A percentile compares a stretch with the other conserved stretches of the same genome.
phyloP scores from a whole-genome alignment of 345 rosid genomes.

The Camelina sativa region DNA sequence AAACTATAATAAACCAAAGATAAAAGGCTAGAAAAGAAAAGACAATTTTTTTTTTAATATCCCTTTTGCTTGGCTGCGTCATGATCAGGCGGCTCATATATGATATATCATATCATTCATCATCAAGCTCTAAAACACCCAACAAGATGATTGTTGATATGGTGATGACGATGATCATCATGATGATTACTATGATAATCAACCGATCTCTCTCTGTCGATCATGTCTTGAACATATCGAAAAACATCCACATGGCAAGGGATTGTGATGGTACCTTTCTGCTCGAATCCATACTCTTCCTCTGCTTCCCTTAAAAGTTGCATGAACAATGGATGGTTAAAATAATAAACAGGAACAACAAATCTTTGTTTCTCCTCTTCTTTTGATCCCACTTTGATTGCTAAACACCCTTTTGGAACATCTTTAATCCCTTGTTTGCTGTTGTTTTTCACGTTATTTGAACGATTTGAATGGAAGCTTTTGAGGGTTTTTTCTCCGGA shows the following conservation, averaged over 20 bases:
- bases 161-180: slow-evolving; percentile 18
- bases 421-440: slow-evolving; percentile 46
- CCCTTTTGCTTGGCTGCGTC: slow-evolving; percentile 21
- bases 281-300: slow-evolving; percentile 67
- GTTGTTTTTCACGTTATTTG: slow-evolving; percentile 22
- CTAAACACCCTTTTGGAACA: slow-evolving; percentile 66
- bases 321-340: slow-evolving; percentile 65
- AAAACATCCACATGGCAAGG: slow-evolving; percentile 69
- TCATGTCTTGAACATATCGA: slow-evolving; percentile 53
- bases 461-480: slow-evolving; percentile 29
- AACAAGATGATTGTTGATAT: slow-evolving; percentile 41
- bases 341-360: slow-evolving; percentile 58
- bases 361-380: slow-evolving; percentile 58
- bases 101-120: background rate
- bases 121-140: slow-evolving; percentile 74
- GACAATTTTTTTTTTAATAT: slow-evolving; percentile 1
- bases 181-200: slow-evolving; percentile 46
- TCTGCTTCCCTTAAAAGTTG: slow-evolving; percentile 62
- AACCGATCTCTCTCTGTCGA: slow-evolving; percentile 56
- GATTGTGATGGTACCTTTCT: slow-evolving; percentile 66
- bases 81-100: slow-evolving; percentile 5
- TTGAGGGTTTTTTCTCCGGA: slow-evolving; percentile 34
- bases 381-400: slow-evolving; percentile 57
- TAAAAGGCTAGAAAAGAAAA: background rate
- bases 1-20: background rate